Percentiles rank a stretch among this genome's conserved stretches.
phyloP scores from a whole-genome alignment of 1,139 yeast genomes.

The Kodamaea alishanica region DNA sequence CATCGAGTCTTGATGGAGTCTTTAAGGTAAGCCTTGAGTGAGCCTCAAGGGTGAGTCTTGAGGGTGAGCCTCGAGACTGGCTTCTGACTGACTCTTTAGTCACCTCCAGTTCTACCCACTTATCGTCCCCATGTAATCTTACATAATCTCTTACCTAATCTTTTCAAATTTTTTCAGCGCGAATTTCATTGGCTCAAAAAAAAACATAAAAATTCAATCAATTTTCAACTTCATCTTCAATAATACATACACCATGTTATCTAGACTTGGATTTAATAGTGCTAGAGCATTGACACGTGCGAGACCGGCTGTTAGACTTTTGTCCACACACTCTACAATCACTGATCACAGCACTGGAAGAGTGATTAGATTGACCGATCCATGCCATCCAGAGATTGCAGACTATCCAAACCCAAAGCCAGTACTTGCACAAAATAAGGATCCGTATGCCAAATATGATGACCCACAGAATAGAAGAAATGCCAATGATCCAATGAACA shows the following conservation, averaged over 20 bases:
- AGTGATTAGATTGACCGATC: constrained; percentile 42
- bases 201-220: constrained; percentile 2
- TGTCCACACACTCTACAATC: constrained; percentile 39
- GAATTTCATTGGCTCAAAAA: constrained; percentile 23
- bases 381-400: constrained; percentile 42
- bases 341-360: constrained; percentile 42
- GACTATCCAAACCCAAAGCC: constrained; percentile 42
- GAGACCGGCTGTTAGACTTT: constrained; percentile 18
- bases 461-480: constrained; percentile 83
- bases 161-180: constrained; percentile 7
- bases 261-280: constrained; percentile 26
- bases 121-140: not conserved
- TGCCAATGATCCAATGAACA: constrained; percentile 66
- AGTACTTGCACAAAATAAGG: constrained; percentile 59
- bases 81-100: too few species aligned
- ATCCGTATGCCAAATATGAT: constrained; percentile 71
- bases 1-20: too few species aligned
- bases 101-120: too few species aligned
- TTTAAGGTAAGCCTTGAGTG: too few species aligned
- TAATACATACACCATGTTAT: constrained; percentile 21
- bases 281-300: constrained; percentile 14
- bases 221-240: constrained; percentile 1
- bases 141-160: constrained; percentile 4
- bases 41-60: too few species aligned
- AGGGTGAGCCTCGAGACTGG: too few species aligned